Conservation (phyloP, 2,329 filamentous ascomycete species). For the Scytalidium sp. region DNA sequence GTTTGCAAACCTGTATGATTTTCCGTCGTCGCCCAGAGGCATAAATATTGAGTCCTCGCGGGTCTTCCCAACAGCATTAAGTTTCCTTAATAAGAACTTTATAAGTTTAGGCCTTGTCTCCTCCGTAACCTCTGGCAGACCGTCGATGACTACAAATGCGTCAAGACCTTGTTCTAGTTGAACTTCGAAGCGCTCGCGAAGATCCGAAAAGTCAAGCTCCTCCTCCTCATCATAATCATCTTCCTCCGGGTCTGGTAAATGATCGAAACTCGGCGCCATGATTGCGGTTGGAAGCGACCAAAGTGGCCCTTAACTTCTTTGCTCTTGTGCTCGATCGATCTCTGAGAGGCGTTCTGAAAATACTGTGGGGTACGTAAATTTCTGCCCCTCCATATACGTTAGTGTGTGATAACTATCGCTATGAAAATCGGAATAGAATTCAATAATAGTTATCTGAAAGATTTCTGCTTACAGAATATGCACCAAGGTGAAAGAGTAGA, state of each 20-base stretch:
- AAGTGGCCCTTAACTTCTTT: not conserved
- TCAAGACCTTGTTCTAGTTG: constrained; percentile 95
- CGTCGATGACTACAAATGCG: constrained; percentile 94
- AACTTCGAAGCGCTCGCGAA: constrained; percentile 92
- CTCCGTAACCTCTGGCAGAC: constrained; percentile 82
- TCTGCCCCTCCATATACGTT: not conserved
- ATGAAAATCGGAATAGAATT: not conserved
- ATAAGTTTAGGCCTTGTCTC: constrained; percentile 91
- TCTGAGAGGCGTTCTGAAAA: not conserved
- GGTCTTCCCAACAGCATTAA: constrained; percentile 80
- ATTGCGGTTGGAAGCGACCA: constrained; percentile 36
- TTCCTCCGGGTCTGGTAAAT: constrained; percentile 86
- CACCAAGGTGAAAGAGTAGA: not conserved
- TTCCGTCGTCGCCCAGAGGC: constrained; percentile 84
- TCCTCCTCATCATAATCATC: constrained; percentile 83
- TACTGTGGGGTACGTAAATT: not conserved
- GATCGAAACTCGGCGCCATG: constrained; percentile 94
- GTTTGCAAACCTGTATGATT: constrained; percentile 72
- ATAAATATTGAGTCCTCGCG: constrained; percentile 88
- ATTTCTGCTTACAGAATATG: not conserved
- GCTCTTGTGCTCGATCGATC: not conserved
- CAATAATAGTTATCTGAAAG: not conserved
- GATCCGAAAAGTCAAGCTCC: constrained; percentile 92
- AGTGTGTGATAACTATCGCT: not conserved
- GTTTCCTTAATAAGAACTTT: constrained; percentile 93